These are phyloP conservation scores for Phaffomyces antillensis DNA, from an alignment of 805 yeast genomes.

Conservation along the genomic window DNA sequence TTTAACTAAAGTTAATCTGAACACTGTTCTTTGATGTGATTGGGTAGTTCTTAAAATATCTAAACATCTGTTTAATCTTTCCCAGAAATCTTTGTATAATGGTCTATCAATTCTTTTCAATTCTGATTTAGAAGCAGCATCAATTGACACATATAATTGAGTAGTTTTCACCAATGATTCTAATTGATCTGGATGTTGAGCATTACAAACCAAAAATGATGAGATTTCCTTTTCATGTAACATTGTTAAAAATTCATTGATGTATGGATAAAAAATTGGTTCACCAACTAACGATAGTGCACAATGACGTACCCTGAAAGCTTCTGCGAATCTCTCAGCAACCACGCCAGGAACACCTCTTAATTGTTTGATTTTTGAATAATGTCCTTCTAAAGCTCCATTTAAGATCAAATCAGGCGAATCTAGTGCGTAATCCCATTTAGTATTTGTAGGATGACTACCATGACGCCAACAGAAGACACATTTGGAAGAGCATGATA, in stretches of 20 bases:
- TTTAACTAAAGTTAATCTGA: slow-evolving; percentile 82
- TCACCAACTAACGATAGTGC: slow-evolving; percentile 92
- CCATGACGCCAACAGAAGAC: slow-evolving; percentile 98
- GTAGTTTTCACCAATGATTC: slow-evolving; percentile 68
- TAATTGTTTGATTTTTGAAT: slow-evolving; percentile 87
- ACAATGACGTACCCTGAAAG: slow-evolving; percentile 83
- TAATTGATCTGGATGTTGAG: slow-evolving; percentile 89
- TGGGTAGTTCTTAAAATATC: slow-evolving; percentile 71
- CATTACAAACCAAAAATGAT: slow-evolving; percentile 87
- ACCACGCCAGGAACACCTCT: slow-evolving; percentile 93
- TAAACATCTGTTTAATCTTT: slow-evolving; percentile 70
- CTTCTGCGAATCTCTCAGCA: slow-evolving; percentile 84
- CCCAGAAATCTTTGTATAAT: slow-evolving; percentile 87
- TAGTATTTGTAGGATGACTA: slow-evolving; percentile 91
- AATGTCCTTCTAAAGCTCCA: slow-evolving; percentile 86
- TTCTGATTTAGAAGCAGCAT: slow-evolving; percentile 81
- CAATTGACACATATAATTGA: slow-evolving; percentile 87
- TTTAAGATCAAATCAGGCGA: slow-evolving; percentile 76
- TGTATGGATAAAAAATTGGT: slow-evolving; percentile 89
- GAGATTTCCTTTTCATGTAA: slow-evolving; percentile 76
- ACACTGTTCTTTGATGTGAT: slow-evolving; percentile 81
- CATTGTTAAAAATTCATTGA: slow-evolving; percentile 75
- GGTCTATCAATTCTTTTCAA: slow-evolving; percentile 85
- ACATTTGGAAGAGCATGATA: slow-evolving; percentile 92
- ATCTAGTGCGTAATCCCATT: slow-evolving; percentile 95